Conservation (phyloP, 148 eudicot species). For the Rhododendron griersonianum region DNA sequence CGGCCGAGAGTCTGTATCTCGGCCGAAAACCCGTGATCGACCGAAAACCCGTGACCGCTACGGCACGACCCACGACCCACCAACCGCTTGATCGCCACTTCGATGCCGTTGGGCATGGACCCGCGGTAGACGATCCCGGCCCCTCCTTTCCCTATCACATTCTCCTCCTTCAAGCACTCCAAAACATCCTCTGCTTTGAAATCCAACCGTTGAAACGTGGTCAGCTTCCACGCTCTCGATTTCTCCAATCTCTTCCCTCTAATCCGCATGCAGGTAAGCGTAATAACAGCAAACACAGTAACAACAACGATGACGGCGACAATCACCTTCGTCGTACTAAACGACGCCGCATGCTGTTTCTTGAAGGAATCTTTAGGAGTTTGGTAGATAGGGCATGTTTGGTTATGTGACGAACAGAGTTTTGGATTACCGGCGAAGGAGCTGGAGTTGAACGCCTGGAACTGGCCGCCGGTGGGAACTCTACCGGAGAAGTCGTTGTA, state of each 20-base stretch:
- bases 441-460: conserved; percentile 31
- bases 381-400: conserved; percentile 32
- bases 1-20: conserved; percentile 79
- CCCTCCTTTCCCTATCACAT: conserved; percentile 86
- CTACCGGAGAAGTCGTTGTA: conserved; percentile 43
- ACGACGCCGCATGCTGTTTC: conserved; percentile 13
- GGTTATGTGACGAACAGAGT: conserved; percentile 30
- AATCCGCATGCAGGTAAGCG: conserved; percentile 13
- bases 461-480: conserved; percentile 36
- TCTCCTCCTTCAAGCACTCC: conserved; percentile 71
- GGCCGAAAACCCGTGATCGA: conserved; percentile 78
- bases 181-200: conserved; percentile 68
- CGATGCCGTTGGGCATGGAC: conserved; percentile 53
- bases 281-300: conserved; percentile 20
- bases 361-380: not conserved
- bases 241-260: conserved; percentile 36
- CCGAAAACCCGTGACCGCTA: conserved; percentile 65
- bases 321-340: conserved; percentile 26
- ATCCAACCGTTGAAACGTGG: conserved; percentile 65
- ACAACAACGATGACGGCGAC: conserved; percentile 20
- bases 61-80: conserved; percentile 31
- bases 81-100: conserved; percentile 71
- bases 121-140: conserved; percentile 92
- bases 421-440: conserved; percentile 49
- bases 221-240: conserved; percentile 67